Percentiles rank a stretch among this genome's conserved stretches.
Conservation (phyloP, 352 stramenopile species). For the Blastocystis sp. region DNA sequence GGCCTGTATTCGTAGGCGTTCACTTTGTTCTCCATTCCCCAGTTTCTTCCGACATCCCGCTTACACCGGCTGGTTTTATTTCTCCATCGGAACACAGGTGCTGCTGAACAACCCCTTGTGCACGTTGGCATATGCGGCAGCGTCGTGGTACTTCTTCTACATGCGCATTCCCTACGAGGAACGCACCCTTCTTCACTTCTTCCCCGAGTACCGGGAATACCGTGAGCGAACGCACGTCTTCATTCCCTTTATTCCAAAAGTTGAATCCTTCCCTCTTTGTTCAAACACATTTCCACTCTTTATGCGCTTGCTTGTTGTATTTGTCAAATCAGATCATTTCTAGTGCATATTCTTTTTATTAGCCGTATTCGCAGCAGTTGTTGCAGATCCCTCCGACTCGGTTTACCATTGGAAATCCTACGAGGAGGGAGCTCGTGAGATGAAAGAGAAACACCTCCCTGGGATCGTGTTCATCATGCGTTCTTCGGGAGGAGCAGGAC, state of each 20-base stretch:
- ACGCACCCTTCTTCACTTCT: neutral
- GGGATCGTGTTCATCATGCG: neutral
- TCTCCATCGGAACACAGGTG: slow-evolving; percentile 73
- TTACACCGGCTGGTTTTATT: slow-evolving; percentile 77
- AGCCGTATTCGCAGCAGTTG: neutral
- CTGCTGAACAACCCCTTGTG: slow-evolving; percentile 72
- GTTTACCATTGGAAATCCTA: neutral
- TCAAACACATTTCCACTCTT: neutral
- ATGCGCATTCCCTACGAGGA: slow-evolving; percentile 70
- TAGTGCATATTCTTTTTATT: neutral
- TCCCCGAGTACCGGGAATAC: neutral
- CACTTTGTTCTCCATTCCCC: neutral
- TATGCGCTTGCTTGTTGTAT: neutral
- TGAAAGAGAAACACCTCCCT: neutral
- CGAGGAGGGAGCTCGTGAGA: neutral
- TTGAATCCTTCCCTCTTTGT: neutral
- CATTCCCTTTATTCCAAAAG: slow-evolving; percentile 35
- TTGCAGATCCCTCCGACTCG: neutral
- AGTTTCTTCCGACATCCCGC: slow-evolving; percentile 72
- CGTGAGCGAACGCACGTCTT: neutral
- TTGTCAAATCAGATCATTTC: neutral
- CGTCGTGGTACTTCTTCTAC: slow-evolving; percentile 75
- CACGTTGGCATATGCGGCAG: slow-evolving; percentile 67
- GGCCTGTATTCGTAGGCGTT: slow-evolving; percentile 22
- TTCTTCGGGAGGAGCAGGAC: neutral